Evolutionary conservation across 495 filamentous ascomycete genomes (phyloP), one percentile per base, ranked within the genome.

Genomic region (Podospora comata): DNA sequence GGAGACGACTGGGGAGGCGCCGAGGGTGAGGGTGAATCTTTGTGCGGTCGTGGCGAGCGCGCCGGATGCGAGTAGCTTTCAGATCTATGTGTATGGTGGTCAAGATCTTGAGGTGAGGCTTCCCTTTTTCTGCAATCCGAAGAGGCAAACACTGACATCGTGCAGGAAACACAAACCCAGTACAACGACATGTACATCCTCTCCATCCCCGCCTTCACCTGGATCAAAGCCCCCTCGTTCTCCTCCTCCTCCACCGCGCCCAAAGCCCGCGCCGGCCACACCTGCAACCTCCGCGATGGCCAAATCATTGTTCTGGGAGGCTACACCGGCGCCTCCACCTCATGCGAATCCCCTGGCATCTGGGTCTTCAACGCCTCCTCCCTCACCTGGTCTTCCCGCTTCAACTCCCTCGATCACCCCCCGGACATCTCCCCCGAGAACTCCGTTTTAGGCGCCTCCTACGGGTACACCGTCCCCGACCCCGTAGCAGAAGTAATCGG

Each of bases 151-250:
- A 67, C 69, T 66, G 20, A 71, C 62, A 61, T 13, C 18, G 0
- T 26, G 56, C 23, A 60, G 72, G 59, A 67, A 66, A 23, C 72
- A 80, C 63, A 91, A 76, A 85, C 76, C 4, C 88, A 92, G 70
- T 92, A 91, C 76, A 82, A 83, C 59, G 91, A 93, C 72, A 88
- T 91, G 80, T 92, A 89, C 86, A 91, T 93, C 63, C 81, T 93
- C 26, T 89, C 87, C n/a, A 82, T 93, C 60, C 91, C 91, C 0
- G 78, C 83, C 13, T 90, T 93, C 71, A 90, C 86, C 1, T 92
- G 91, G 91, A 87, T 92, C 58, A 74, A 86, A 67, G 88, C 91
- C 44, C 80, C 89, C 64, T 77, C 76, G 48, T 67, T 72, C 0
- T 82, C 86, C 73, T 81, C 82, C 4, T 79, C 85, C 9, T 90